A percentile compares a stretch with the other conserved stretches of the same genome.
Conservation (phyloP, 495 filamentous ascomycete genomes). For the Hypoxylon crocopeplum region DNA sequence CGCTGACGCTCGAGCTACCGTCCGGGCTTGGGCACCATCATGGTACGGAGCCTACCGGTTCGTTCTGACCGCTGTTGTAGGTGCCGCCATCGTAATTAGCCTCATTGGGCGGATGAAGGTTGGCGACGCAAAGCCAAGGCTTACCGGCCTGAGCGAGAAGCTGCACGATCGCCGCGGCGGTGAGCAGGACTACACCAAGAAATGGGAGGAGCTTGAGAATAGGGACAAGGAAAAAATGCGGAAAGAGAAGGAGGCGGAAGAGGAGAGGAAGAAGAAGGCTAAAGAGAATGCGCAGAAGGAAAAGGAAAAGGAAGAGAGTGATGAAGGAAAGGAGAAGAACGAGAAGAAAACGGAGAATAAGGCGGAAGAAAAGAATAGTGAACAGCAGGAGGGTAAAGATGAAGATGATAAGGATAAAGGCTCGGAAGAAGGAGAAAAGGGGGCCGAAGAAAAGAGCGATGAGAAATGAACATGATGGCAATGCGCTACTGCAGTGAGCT, state of each 20-base stretch:
- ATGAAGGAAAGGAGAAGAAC: slow-evolving; percentile 47
- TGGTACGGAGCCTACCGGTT: slow-evolving; percentile 98
- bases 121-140: slow-evolving; percentile 55
- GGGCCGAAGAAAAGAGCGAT: slow-evolving; percentile 15
- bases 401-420: slow-evolving; percentile 3
- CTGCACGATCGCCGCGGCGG: slow-evolving; percentile 54
- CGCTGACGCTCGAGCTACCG: slow-evolving; percentile 77
- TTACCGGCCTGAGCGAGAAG: slow-evolving; percentile 64
- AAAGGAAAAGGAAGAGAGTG: slow-evolving; percentile 51
- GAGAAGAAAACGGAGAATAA: slow-evolving; percentile 38
- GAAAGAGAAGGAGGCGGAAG: slow-evolving; percentile 49
- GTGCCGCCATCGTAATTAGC: slow-evolving; percentile 82
- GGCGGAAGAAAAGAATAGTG: slow-evolving; percentile 2
- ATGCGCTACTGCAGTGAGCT: too few relatives aligned
- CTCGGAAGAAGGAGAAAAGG: slow-evolving; percentile 3
- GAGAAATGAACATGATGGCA: slow-evolving; percentile 9
- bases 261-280: slow-evolving; percentile 45
- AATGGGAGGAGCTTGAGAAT: slow-evolving; percentile 68
- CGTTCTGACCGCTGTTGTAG: slow-evolving; percentile 92
- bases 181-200: slow-evolving; percentile 59
- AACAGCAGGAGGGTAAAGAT: not conserved
- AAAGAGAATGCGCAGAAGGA: slow-evolving; percentile 52
- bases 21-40: slow-evolving; percentile 79
- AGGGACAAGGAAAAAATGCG: slow-evolving; percentile 56
- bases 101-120: slow-evolving; percentile 89